phyloP scores from a whole-genome alignment of 2,329 filamentous ascomycete species.

The Alternaria sp. region DNA sequence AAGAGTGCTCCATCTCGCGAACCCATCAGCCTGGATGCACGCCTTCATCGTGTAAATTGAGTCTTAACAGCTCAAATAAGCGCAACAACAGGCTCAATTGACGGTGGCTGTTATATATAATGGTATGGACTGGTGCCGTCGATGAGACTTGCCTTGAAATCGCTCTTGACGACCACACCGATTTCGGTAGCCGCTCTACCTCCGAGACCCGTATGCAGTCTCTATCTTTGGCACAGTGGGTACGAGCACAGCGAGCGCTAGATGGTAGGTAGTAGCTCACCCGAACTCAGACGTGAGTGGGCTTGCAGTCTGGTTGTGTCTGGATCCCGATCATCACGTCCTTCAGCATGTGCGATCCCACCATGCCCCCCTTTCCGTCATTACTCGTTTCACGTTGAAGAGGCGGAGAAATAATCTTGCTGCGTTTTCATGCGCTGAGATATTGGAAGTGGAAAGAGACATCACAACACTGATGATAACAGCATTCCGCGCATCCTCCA shows the following conservation, averaged over 20 bases:
- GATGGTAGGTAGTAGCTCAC: neutral
- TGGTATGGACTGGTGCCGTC: accelerated
- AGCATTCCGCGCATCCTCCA: neutral
- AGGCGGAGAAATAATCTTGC: neutral
- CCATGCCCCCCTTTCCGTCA: neutral
- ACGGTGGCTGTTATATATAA: neutral
- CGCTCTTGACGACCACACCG: neutral
- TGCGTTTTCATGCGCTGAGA: neutral
- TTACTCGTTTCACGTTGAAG: neutral
- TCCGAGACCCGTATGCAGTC: neutral
- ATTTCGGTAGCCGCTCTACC: neutral
- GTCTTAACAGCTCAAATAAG: neutral
- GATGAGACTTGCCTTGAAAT: neutral
- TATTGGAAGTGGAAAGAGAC: neutral
- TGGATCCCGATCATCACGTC: neutral
- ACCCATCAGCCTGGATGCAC: neutral
- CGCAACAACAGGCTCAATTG: neutral
- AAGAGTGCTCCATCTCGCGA: neutral
- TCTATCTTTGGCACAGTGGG: neutral
- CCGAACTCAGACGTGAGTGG: neutral
- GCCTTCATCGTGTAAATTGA: neutral
- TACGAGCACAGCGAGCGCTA: neutral
- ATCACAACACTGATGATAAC: neutral
- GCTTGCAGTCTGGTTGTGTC: neutral
- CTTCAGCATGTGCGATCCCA: neutral